Conservation (phyloP, 1,284 basidiomycete species). For the Microbotryum scabiosae region DNA sequence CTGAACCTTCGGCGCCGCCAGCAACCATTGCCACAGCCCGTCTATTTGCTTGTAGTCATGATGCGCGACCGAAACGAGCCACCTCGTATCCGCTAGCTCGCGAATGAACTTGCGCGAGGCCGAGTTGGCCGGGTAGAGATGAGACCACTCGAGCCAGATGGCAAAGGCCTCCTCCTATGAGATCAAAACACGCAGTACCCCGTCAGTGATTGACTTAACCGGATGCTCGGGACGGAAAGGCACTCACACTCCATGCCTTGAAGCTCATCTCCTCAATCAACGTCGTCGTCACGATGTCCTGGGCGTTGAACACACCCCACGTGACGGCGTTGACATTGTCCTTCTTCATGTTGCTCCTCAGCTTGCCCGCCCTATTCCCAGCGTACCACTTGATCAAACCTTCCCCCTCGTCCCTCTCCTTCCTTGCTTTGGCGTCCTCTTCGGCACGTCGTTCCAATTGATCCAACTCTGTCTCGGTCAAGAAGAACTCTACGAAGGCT, state of each 20-base stretch:
- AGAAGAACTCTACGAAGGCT: conserved; percentile 95
- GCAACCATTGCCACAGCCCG: conserved; percentile 79
- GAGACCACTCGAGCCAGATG: conserved; percentile 92
- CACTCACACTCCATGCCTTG: conserved; percentile 52
- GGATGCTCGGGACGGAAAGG: background rate
- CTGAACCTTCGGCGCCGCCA: conserved; percentile 36
- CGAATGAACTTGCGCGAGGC: conserved; percentile 66
- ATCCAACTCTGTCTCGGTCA: conserved; percentile 55
- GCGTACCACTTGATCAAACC: conserved; percentile 52
- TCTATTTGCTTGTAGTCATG: conserved; percentile 79
- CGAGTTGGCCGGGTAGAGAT: conserved; percentile 70
- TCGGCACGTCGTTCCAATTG: conserved; percentile 46
- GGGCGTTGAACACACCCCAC: conserved; percentile 44
- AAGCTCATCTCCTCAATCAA: conserved; percentile 45
- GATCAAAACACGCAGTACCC: conserved; percentile 1
- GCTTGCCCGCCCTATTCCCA: conserved; percentile 51
- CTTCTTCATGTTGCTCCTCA: conserved; percentile 39
- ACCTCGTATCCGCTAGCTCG: conserved; percentile 60
- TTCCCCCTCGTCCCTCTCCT: conserved; percentile 17
- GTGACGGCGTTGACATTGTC: conserved; percentile 45
- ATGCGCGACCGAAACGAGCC: conserved; percentile 89
- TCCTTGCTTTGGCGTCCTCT: conserved; percentile 11
- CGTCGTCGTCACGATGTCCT: conserved; percentile 44
- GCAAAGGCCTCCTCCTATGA: conserved; percentile 87
- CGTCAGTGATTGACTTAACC: conserved; percentile 1